These are phyloP conservation scores for Osmozyma mogii DNA, from an alignment of 805 yeast genomes.

Conservation along the genomic window DNA sequence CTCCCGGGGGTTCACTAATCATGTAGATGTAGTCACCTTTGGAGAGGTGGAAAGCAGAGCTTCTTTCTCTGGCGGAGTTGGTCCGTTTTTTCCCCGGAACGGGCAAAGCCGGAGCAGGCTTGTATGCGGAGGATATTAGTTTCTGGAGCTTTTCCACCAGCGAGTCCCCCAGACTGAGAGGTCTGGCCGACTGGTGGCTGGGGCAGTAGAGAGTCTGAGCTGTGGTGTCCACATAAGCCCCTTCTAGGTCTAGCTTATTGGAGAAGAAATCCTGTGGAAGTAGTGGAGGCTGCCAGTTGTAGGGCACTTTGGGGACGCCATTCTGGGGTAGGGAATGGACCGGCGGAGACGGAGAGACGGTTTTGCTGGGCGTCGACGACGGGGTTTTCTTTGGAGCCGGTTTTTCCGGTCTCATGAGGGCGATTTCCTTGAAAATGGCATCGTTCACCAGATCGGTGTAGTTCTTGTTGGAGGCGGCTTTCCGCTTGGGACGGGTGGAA, in stretches of 20 bases:
- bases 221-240: slow-evolving; percentile 33
- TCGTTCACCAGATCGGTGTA: slow-evolving; percentile 12
- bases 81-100: slow-evolving; percentile 2
- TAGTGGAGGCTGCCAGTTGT: slow-evolving; percentile 45
- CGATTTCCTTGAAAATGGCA: slow-evolving; percentile 7
- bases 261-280: slow-evolving; percentile 33
- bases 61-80: slow-evolving; percentile 5
- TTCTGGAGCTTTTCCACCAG: slow-evolving; percentile 7
- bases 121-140: slow-evolving; percentile 6
- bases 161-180: slow-evolving; percentile 3
- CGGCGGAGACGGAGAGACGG: neutral
- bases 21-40: slow-evolving; percentile 70
- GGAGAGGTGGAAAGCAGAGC: slow-evolving; percentile 24
- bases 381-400: slow-evolving; percentile 1
- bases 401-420: slow-evolving; percentile 1
- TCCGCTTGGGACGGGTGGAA: slow-evolving; percentile 11
- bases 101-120: slow-evolving; percentile 3
- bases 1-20: slow-evolving; percentile 90
- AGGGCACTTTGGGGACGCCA: slow-evolving; percentile 8
- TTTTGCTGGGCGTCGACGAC: neutral
- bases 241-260: slow-evolving; percentile 30
- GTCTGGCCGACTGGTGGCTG: slow-evolving; percentile 12
- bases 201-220: slow-evolving; percentile 34
- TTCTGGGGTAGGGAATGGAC: too few relatives aligned
- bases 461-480: slow-evolving; percentile 14